Base-by-base conservation (phyloP, 805 yeast species). In the Metschnikowia kunwiensis region DNA sequence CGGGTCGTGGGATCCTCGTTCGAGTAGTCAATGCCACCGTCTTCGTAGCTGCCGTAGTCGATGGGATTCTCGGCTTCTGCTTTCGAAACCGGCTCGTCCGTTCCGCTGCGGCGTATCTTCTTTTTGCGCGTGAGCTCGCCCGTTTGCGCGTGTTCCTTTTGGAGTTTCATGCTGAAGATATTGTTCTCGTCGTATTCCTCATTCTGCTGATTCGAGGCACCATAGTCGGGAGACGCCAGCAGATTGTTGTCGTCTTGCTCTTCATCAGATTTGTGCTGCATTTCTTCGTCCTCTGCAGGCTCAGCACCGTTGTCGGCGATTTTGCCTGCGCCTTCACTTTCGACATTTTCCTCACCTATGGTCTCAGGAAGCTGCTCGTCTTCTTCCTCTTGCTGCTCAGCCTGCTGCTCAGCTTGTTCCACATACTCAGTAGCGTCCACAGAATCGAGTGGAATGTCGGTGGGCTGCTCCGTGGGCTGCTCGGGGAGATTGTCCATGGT, bases 1-100 rank as follows among this genome's bases (percentile, higher is more conserved):
- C 81, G 50, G 10, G 54, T 34, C 12, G 51, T 54, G 12, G 72
- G 69, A 44, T 65, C 70, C 43, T 64, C 63, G 43, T 57, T 55
- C 24, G 45, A 30, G 40, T 47, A 56, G 26, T 47, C 51, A 4
- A 36, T 33, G 16, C 36, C 36, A 19, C 32, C 37, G 13, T 40
- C 46, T 22, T 38, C 36, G 17, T 36, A 31, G 7, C 19, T 31
- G 17, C 16, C 33, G 6, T 28, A 35, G n/a, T 37, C 48, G 26
- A 35, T 28, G 7, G 45, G 45, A 16, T 16, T 30, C 14, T 36
- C 30, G 10, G 49, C 47, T 34, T 38, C 46, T 11, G 22, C 16
- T 18, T 24, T 24, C 11, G 23, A 24, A 13, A 26, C 27, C 14
- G 36, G 24, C 18, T 30, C 38, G n/a, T 36, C 43, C 28, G 25